Percentiles rank a stretch among this genome's conserved stretches.
Evolutionary conservation across 208 protist genomes (phyloP).

Genomic region (Phytomonas serpens): DNA sequence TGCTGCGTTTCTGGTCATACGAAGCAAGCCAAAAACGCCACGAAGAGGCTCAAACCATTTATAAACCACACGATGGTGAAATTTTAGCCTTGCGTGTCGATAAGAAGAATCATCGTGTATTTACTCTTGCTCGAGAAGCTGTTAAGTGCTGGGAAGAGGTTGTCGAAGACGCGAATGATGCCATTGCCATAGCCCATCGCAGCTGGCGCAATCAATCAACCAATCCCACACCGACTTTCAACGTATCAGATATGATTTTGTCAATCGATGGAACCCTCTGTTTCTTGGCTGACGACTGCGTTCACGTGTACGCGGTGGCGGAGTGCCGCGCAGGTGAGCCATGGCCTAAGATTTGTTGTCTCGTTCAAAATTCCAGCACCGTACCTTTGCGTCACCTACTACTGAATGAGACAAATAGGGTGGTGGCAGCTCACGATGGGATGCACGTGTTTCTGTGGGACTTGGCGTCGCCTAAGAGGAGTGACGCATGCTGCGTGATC

Average conservation of each 20-base stretch:
- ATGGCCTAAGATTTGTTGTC: conserved; percentile 40
- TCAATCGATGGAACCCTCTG: conserved; percentile 66
- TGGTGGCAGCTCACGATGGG: conserved; percentile 33
- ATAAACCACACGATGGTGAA: conserved; percentile 55
- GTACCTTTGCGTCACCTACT: conserved; percentile 32
- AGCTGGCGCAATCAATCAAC: conserved; percentile 73
- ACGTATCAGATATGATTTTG: conserved; percentile 37
- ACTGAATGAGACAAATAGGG: conserved; percentile 20
- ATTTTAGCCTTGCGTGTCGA: conserved; percentile 53
- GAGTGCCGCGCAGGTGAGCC: conserved; percentile 38
- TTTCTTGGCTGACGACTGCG: conserved; percentile 71
- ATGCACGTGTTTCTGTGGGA: conserved; percentile 57
- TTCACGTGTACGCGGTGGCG: conserved; percentile 54
- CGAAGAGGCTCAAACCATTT: conserved; percentile 69
- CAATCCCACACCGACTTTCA: conserved; percentile 43
- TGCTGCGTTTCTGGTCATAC: conserved; percentile 81
- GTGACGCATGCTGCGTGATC: not conserved
- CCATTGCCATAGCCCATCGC: conserved; percentile 14
- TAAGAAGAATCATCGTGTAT: conserved; percentile 49
- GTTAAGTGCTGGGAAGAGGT: conserved; percentile 78
- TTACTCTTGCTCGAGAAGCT: conserved; percentile 52
- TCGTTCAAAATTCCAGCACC: conserved; percentile 49
- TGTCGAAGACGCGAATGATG: conserved; percentile 45
- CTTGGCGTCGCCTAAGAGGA: conserved; percentile 16
- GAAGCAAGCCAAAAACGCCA: conserved; percentile 41